Conservation (phyloP, 2,329 filamentous ascomycete species). For the Xylaria sp. region DNA sequence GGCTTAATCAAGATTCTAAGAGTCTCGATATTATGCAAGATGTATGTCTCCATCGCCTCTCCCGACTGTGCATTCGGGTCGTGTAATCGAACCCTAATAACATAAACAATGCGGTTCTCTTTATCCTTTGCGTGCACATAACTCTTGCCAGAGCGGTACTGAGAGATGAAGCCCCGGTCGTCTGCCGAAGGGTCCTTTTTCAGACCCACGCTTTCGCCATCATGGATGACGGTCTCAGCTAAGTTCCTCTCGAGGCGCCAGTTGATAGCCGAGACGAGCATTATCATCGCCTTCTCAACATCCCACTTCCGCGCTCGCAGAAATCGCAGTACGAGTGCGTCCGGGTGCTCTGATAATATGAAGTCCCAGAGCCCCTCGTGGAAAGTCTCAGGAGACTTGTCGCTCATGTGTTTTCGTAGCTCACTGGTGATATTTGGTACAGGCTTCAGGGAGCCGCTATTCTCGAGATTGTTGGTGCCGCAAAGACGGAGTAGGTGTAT, state of each 20-base stretch:
- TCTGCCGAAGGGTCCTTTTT: constrained; percentile 26
- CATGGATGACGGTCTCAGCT: constrained; percentile 18
- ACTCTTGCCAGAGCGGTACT: constrained; percentile 38
- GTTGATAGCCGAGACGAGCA: constrained; percentile 36
- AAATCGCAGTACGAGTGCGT: constrained; percentile 35
- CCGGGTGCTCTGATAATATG: constrained; percentile 31
- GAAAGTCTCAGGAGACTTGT: constrained; percentile 17
- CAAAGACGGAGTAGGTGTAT: constrained; percentile 38
- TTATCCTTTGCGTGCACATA: constrained; percentile 29
- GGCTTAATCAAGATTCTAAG: constrained; percentile 5
- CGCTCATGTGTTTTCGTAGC: constrained; percentile 8
- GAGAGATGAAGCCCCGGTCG: constrained; percentile 31
- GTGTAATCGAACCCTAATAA: constrained; percentile 30
- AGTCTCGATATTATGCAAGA: constrained; percentile 38
- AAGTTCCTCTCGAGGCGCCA: constrained; percentile 32
- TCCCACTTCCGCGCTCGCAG: constrained; percentile 40
- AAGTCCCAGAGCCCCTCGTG: constrained; percentile 30
- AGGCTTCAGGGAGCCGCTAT: not conserved
- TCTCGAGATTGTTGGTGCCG: constrained; percentile 10
- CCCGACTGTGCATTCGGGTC: constrained; percentile 30
- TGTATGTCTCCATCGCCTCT: constrained; percentile 30
- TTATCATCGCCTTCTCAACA: constrained; percentile 23
- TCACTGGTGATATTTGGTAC: constrained; percentile 15
- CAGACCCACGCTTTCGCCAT: constrained; percentile 25
- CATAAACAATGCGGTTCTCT: constrained; percentile 30